phyloP scores from a whole-genome alignment of 148 eudicot genomes.

The Camellia sinensis region DNA sequence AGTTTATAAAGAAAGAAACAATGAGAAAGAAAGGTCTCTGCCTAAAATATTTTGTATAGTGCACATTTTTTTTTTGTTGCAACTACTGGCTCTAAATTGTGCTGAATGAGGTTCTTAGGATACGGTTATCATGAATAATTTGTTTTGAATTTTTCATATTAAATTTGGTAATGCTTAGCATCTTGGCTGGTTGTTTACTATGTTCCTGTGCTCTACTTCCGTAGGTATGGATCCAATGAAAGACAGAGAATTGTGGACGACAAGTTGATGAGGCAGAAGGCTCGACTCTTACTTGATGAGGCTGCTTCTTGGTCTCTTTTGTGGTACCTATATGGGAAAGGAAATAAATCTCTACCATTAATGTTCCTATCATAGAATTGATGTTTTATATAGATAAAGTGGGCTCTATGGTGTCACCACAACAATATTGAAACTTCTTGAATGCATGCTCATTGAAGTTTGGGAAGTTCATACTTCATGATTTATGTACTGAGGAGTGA shows the following conservation, averaged over 20 bases:
- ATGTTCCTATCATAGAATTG: background rate
- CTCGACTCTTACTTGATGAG: conserved; percentile 84
- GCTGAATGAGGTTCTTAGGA: background rate
- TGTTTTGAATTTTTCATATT: background rate
- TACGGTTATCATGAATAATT: background rate
- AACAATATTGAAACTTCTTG: background rate
- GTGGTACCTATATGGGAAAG: conserved; percentile 95
- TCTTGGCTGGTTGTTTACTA: background rate
- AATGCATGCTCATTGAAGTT: background rate
- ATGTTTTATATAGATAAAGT: background rate
- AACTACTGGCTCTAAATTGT: background rate
- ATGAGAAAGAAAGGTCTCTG: no score
- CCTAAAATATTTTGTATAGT: background rate
- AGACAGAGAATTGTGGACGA: conserved; percentile 86
- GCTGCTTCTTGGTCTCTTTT: conserved; percentile 99
- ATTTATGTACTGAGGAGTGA: background rate
- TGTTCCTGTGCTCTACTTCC: conserved; percentile 12
- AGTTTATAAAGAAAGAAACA: no score
- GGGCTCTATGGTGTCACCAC: background rate
- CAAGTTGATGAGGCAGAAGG: conserved; percentile 77
- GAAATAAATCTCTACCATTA: conserved; percentile 39
- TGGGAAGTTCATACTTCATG: no score
- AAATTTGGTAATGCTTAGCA: background rate
- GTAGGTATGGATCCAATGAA: conserved; percentile 70
- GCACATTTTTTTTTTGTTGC: background rate